Percentiles rank a stretch among this genome's conserved stretches.
phyloP scores from a whole-genome alignment of 441 rosid species.

The Adansonia rubrostipa region DNA sequence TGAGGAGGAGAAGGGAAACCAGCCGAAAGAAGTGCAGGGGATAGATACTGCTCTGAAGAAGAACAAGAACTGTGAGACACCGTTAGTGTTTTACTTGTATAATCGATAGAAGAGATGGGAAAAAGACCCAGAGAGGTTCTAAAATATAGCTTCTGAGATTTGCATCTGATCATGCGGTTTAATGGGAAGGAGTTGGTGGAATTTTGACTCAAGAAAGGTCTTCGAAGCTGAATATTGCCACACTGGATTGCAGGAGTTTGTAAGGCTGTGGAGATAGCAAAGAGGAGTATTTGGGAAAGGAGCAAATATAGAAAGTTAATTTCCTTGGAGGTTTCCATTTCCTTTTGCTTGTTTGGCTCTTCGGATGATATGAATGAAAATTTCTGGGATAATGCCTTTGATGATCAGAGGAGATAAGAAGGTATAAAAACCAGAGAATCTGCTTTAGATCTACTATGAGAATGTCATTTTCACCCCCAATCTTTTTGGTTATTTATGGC shows the following conservation, averaged over 20 bases:
- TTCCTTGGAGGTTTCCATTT: constrained; percentile 32
- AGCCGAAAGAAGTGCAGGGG: constrained; percentile 45
- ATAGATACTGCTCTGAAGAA: constrained; percentile 33
- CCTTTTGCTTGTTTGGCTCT: not conserved
- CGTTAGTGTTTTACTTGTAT: constrained; percentile 41
- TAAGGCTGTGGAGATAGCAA: constrained; percentile 19
- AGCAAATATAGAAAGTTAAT: constrained; percentile 19
- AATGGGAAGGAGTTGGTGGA: constrained; percentile 24
- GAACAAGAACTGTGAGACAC: constrained; percentile 45
- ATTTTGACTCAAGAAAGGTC: constrained; percentile 33
- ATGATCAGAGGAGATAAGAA: not conserved
- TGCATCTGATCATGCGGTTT: constrained; percentile 46
- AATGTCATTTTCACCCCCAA: too few species aligned
- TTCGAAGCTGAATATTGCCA: constrained; percentile 36
- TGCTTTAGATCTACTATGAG: not conserved
- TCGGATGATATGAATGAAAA: too few species aligned
- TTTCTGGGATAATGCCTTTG: not conserved
- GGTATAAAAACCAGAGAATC: not conserved
- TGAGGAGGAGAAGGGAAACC: constrained; percentile 48
- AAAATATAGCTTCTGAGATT: constrained; percentile 50
- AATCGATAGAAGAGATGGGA: constrained; percentile 49
- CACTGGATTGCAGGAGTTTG: constrained; percentile 20
- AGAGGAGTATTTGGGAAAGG: constrained; percentile 17
- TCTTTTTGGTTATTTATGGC: too few species aligned
- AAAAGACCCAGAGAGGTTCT: constrained; percentile 55